phyloP scores from a whole-genome alignment of 345 rosid species.

The Lumnitzera racemosa region DNA sequence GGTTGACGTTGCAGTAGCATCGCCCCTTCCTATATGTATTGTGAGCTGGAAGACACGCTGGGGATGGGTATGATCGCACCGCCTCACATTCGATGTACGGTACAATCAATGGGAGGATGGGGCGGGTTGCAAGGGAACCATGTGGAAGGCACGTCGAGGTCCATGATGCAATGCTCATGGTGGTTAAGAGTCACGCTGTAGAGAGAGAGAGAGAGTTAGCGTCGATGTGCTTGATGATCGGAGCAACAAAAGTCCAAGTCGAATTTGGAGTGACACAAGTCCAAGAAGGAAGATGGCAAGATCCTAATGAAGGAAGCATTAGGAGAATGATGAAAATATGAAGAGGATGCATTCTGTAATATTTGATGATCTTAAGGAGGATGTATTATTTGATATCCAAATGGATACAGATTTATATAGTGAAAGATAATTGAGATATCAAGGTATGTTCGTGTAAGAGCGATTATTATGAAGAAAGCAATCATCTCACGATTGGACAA shows the following conservation, averaged over 20 bases:
- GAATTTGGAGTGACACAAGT: too few relatives aligned
- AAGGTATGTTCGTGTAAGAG: too few relatives aligned
- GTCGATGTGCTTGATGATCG: neutral
- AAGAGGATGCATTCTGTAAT: too few relatives aligned
- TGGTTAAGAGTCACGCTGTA: conserved; percentile 1
- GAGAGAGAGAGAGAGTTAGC: neutral
- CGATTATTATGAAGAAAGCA: too few relatives aligned
- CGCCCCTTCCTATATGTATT: neutral
- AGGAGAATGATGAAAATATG: too few relatives aligned
- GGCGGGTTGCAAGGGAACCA: neutral
- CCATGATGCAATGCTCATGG: neutral
- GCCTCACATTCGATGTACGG: neutral
- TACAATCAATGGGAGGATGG: neutral
- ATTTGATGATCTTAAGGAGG: too few relatives aligned
- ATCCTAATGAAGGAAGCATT: too few relatives aligned
- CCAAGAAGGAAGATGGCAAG: too few relatives aligned
- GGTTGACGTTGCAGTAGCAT: neutral
- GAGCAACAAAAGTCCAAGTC: neutral
- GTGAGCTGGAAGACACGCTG: neutral
- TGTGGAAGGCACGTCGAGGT: neutral
- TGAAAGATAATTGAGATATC: too few relatives aligned
- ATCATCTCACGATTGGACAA: too few relatives aligned
- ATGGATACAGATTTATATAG: too few relatives aligned
- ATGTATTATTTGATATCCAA: too few relatives aligned
- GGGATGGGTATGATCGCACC: neutral